Evolutionary conservation across 495 filamentous ascomycete species (phyloP), one percentile per base, ranked within the genome.

Genomic region (Achaetomiella virescens): DNA sequence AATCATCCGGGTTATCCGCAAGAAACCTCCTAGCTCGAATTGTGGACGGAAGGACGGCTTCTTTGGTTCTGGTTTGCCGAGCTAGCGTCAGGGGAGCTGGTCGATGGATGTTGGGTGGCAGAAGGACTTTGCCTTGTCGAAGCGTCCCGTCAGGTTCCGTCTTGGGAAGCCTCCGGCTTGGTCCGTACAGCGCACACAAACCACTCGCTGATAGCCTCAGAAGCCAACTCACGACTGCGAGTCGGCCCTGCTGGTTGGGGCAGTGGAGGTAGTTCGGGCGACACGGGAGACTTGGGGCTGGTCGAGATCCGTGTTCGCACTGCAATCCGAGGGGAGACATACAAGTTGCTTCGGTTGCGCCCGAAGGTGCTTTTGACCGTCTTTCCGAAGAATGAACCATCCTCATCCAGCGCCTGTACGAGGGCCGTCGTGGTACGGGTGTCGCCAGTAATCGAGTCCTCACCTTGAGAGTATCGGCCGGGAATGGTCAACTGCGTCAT

Each of bases 401-500:
- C 35, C 0, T 48, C 24, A 15, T 42, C 35, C 27, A 55, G 53
- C 7, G 22, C 24, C 33, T 48, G 43, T 3, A 48, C 35, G 9
- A 41, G 35, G 8, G n/a, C 18, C 4, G 31, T 45, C 1, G 20
- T 15, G 20, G 27, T 25, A 6, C 15, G 9, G 14, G 40, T 14
- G 3, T 18, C 41, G 6, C 44, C 42, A 3, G 15, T 40, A 14
- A 20, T 15, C 18, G 43, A 29, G 14, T 14, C 21, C 1, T 31
- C 51, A 2, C 40, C 22, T 3, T 41, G 51, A 15, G 17, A 38
- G 12, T 49, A 40, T n/a, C 31, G 15, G 0, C 68, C 66, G 21
- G 67, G 62, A 25, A 64, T 58, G 40, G 74, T 71, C 25, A 65
- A 44, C 3, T 70, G 62, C 17, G 71, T 75, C 59, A 70, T 65